phyloP scores from a whole-genome alignment of 1,284 basidiomycete species.

The Quambalaria eucalypti region DNA sequence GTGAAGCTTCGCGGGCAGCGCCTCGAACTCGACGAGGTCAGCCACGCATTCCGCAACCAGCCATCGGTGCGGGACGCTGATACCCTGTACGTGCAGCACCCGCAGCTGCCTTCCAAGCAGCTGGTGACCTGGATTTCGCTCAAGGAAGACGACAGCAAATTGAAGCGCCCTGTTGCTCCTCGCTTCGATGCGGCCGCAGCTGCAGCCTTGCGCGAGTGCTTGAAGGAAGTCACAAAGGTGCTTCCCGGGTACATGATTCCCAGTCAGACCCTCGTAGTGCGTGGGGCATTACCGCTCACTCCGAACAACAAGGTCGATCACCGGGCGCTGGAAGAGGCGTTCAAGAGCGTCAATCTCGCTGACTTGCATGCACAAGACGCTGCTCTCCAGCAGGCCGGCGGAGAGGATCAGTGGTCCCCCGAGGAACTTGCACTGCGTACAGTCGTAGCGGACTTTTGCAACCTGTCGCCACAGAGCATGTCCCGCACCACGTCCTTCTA shows the following conservation, averaged over 20 bases:
- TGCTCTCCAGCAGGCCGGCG: constrained; percentile 8
- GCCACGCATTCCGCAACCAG: constrained; percentile 20
- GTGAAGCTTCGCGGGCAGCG: constrained; percentile 46
- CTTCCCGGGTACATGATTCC: constrained; percentile 41
- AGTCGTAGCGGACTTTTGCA: constrained; percentile 13
- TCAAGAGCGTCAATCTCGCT: constrained; percentile 10
- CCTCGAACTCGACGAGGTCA: constrained; percentile 44
- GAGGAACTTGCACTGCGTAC: constrained; percentile 14
- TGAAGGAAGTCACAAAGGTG: constrained; percentile 15
- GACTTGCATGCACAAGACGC: constrained; percentile 12
- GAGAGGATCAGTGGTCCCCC: constrained; percentile 12
- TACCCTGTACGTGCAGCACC: constrained; percentile 38
- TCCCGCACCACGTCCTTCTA: constrained; percentile 26
- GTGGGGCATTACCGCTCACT: constrained; percentile 28
- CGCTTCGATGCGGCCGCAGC: constrained; percentile 5
- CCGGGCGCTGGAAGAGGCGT: constrained; percentile 18
- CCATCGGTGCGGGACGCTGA: constrained; percentile 22
- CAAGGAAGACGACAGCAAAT: neutral
- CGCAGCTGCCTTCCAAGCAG: constrained; percentile 27
- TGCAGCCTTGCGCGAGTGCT: neutral
- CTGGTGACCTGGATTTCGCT: constrained; percentile 34
- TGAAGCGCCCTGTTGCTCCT: neutral
- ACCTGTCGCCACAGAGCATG: constrained; percentile 13
- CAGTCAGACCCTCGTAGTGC: constrained; percentile 24
- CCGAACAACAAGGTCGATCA: constrained; percentile 43